Conservation (phyloP, 768 basidiomycete species). For the Russula griseocarnosa region DNA sequence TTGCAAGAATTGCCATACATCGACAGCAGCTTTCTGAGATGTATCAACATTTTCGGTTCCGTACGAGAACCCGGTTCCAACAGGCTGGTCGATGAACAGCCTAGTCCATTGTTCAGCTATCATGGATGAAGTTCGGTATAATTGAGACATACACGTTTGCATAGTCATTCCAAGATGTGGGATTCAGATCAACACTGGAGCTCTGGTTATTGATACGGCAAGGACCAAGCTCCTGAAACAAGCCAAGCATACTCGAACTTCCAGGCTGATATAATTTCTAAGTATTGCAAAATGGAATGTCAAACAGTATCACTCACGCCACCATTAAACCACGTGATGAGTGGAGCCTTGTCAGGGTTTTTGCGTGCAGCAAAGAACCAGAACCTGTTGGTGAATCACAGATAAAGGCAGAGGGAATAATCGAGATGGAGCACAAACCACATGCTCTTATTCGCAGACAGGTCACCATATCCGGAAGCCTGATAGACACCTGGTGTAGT, state of each 20-base stretch:
- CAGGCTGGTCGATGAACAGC: constrained; percentile 60
- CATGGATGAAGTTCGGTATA: not conserved
- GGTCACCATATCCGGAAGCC: constrained; percentile 61
- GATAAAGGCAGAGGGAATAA: not conserved
- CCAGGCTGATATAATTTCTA: constrained; percentile 35
- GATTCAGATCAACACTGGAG: constrained; percentile 47
- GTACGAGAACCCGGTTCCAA: constrained; percentile 63
- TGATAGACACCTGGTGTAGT: constrained; percentile 59
- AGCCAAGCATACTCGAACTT: constrained; percentile 56
- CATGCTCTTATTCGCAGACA: constrained; percentile 45
- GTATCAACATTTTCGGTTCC: constrained; percentile 48
- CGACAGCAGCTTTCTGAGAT: constrained; percentile 50
- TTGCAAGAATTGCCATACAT: constrained; percentile 61
- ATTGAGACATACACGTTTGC: constrained; percentile 40
- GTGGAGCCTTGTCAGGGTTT: constrained; percentile 54
- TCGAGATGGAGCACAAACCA: constrained; percentile 38
- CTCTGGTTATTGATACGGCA: constrained; percentile 71
- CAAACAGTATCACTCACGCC: constrained; percentile 32
- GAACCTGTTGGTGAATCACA: constrained; percentile 42
- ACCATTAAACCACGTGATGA: constrained; percentile 65
- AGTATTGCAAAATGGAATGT: not conserved
- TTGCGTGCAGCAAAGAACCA: constrained; percentile 66
- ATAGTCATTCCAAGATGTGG: constrained; percentile 55
- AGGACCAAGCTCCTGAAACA: constrained; percentile 90
- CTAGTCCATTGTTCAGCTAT: constrained; percentile 17